Evolutionary conservation across 768 basidiomycete species (phyloP), one percentile per base, ranked within the genome.

Genomic region (Termitomyces bulborhizus): DNA sequence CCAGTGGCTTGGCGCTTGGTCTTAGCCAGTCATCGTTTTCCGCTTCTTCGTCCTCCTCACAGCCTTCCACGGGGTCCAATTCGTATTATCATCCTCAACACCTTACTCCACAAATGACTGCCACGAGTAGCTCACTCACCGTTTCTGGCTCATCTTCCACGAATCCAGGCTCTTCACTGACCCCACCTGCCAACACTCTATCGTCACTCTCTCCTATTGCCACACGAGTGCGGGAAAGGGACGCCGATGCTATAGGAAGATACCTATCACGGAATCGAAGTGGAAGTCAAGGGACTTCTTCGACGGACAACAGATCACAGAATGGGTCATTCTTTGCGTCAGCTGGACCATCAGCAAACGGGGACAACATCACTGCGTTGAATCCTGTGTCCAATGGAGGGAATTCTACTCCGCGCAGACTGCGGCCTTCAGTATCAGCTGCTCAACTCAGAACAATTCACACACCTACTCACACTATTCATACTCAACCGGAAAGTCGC

Each of bases 171-270:
- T 72, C 72, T 6, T 69, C 68, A 53, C 68, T 64, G 34, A 70
- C 68, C 63, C 66, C 74, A 61, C 57, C 71, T 44, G 56, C 51
- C 9, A 70, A 68, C 53, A 67, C 69, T 40, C 63, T 73, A 18
- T 77, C 79, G 42, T 82, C 82, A 24, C 67, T 92, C 52, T 88
- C 91, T 3, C 91, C 90, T 3, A 80, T 93, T 55, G 88, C 85
- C 29, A 86, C 75, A 62, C 86, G 90, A 34, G 85, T 93, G 77
- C 82, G 85, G 61, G 87, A 91, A 70, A 79, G 84, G 55, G 91
- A 93, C 65, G 90, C 90, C 18, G 88, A 87, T 65, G 92, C 91
- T 37, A 90, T 88, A 77, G 90, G 91, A 67, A 89, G 91, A 63
- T 93, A 91, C 66, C 76, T 90, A 66, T 76, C 81, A 57, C 81